These are phyloP conservation scores for Syzygium malaccense DNA, from an alignment of 441 rosid species.

Conservation along the genomic window DNA sequence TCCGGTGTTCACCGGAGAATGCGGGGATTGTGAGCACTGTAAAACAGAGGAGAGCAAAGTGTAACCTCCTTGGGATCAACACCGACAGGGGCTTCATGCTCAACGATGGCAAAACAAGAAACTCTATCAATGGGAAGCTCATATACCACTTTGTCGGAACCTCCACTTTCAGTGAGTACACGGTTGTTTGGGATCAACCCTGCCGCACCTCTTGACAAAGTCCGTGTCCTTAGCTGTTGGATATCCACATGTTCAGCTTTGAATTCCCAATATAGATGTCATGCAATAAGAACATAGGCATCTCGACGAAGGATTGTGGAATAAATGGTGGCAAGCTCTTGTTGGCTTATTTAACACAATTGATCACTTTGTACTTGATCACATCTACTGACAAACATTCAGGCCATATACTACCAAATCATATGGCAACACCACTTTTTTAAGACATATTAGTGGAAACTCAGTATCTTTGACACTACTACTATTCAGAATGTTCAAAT, in stretches of 20 bases:
- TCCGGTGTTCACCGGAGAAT: background rate
- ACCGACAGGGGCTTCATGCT: background rate
- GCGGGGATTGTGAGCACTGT: background rate
- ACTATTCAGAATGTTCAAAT: background rate
- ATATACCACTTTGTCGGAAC: background rate
- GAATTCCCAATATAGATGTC: background rate
- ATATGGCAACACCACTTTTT: background rate
- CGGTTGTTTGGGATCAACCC: background rate
- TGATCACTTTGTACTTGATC: background rate
- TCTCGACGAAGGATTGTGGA: background rate
- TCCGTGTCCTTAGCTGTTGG: background rate
- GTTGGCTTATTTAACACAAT: background rate
- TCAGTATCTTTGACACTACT: background rate
- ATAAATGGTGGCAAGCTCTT: background rate
- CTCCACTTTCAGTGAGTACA: background rate
- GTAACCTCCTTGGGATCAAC: background rate
- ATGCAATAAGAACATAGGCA: background rate
- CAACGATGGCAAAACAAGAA: background rate
- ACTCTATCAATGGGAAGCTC: background rate
- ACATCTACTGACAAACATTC: background rate
- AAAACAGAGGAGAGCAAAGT: background rate
- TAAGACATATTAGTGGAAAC: background rate
- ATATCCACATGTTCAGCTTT: background rate
- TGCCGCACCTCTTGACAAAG: background rate
- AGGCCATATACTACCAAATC: background rate